Conservation (phyloP, 495 filamentous ascomycete species). For the Diplogelasinospora grovesii region DNA sequence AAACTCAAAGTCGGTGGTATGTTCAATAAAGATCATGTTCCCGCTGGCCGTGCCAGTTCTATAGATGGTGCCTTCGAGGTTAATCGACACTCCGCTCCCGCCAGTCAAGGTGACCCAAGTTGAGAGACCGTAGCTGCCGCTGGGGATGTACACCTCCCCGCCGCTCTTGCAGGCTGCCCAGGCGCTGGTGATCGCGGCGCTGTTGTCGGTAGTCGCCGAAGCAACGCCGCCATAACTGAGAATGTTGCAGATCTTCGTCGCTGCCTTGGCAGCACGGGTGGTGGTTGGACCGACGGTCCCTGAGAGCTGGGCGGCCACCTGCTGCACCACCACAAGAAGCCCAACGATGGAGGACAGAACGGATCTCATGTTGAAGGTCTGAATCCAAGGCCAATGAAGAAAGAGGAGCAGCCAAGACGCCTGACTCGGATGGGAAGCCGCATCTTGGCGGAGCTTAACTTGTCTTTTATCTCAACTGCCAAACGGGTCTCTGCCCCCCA, state of each 20-base stretch:
- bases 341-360: too few species aligned
- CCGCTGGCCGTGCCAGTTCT: conserved; percentile 34
- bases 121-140: conserved; percentile 31
- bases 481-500: too few species aligned
- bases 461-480: too few species aligned
- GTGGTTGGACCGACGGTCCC: conserved; percentile 41
- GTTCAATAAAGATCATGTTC: conserved; percentile 46
- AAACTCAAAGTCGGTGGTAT: conserved; percentile 47
- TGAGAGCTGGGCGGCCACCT: conserved; percentile 40
- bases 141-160: conserved; percentile 34
- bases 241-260: conserved; percentile 30
- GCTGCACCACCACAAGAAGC: too few species aligned
- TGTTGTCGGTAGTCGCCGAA: conserved; percentile 42
- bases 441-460: too few species aligned
- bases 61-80: conserved; percentile 42
- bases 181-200: conserved; percentile 39
- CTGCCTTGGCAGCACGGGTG: conserved; percentile 10
- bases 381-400: too few species aligned
- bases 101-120: conserved; percentile 18
- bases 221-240: conserved; percentile 45
- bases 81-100: conserved; percentile 7
- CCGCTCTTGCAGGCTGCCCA: conserved; percentile 38
- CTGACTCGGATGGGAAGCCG: too few species aligned
- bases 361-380: too few species aligned
- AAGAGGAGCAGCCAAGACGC: too few species aligned